A percentile compares a stretch with the other conserved stretches of the same genome.
These are phyloP conservation scores for Lentinus polychrous DNA, from an alignment of 1,284 basidiomycete species.

Conservation along the genomic window DNA sequence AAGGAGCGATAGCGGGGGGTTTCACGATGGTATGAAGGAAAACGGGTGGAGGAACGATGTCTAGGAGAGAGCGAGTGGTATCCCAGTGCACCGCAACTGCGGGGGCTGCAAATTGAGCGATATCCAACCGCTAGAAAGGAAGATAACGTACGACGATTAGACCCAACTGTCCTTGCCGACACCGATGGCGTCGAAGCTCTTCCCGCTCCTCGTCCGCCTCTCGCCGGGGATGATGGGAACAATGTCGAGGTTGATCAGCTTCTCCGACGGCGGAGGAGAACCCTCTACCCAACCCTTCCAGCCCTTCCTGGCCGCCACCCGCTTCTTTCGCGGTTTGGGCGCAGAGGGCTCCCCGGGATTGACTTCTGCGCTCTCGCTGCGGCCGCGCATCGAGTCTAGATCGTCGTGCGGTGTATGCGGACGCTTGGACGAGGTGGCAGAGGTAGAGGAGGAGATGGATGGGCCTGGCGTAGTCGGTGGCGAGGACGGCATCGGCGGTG, in stretches of 20 bases:
- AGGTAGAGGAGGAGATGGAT: conserved; percentile 63
- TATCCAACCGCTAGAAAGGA: conserved; percentile 13
- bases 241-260: conserved; percentile 70
- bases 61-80: neutral
- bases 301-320: conserved; percentile 64
- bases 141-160: conserved; percentile 24
- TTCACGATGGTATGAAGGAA: neutral
- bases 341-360: conserved; percentile 21
- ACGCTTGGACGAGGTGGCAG: conserved; percentile 71
- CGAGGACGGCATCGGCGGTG: conserved; percentile 59
- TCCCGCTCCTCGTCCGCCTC: conserved; percentile 68
- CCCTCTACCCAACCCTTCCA: conserved; percentile 87
- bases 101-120: conserved; percentile 18
- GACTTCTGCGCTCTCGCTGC: conserved; percentile 17
- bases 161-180: conserved; percentile 48
- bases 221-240: conserved; percentile 48
- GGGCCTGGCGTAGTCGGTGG: conserved; percentile 67
- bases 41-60: neutral
- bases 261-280: conserved; percentile 71
- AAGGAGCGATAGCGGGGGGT: neutral
- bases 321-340: conserved; percentile 47
- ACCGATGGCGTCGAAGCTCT: conserved; percentile 71
- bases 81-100: conserved; percentile 13
- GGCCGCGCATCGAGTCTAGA: conserved; percentile 16
- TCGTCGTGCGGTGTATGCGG: conserved; percentile 56